These are phyloP conservation scores for Yarrowia bubula DNA, from an alignment of 805 yeast genomes.

Conservation along the genomic window DNA sequence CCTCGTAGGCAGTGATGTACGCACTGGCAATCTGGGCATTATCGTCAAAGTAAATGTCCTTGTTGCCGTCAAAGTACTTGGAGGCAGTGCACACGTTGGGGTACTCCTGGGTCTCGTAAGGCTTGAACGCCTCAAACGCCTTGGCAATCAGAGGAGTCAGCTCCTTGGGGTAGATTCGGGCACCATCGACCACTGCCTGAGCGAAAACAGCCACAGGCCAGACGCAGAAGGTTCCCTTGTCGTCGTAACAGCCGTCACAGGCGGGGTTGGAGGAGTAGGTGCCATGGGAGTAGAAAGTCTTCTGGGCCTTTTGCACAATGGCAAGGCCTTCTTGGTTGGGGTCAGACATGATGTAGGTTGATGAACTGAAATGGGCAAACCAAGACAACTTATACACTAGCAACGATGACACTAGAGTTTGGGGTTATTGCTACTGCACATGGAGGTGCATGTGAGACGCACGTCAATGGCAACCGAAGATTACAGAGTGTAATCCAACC, in stretches of 20 bases:
- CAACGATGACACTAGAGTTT: neutral
- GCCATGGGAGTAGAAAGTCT: conserved; percentile 33
- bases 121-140: conserved; percentile 49
- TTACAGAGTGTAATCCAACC: neutral
- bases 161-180: conserved; percentile 50
- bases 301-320: conserved; percentile 29
- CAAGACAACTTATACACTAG: conserved; percentile 3
- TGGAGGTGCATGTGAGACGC: neutral
- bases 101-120: conserved; percentile 50
- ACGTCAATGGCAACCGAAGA: conserved; percentile 1
- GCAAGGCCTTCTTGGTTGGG: conserved; percentile 12
- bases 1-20: conserved; percentile 64
- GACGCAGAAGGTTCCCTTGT: conserved; percentile 56
- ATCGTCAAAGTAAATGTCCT: conserved; percentile 67
- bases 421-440: conserved; percentile 8
- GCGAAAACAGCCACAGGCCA: conserved; percentile 68
- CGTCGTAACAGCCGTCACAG: conserved; percentile 49
- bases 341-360: neutral
- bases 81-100: conserved; percentile 63
- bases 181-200: conserved; percentile 68
- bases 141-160: conserved; percentile 54
- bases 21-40: conserved; percentile 73
- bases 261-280: conserved; percentile 36
- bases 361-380: neutral
- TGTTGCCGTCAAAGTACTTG: conserved; percentile 55